Base-by-base conservation (phyloP, 768 basidiomycete species). In the Piloderma croceum region DNA sequence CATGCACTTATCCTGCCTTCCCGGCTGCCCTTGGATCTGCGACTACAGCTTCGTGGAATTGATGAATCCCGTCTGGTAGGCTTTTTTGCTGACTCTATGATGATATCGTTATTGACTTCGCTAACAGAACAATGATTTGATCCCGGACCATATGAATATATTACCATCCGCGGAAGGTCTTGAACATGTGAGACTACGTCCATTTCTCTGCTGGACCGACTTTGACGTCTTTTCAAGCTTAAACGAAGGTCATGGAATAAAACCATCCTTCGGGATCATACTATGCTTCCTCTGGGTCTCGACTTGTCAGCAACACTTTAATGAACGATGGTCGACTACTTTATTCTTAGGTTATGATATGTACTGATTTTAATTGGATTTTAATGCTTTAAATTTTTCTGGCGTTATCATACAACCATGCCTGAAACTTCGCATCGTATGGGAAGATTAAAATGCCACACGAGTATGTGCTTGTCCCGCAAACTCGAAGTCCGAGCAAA, bases 121-220 rank as follows among this genome's bases (percentile, higher is more conserved):
- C 45, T 47, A 39, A 12, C 49, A 76, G 76, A 76, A 78, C 19
- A 71, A 64, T 21, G 65, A 75, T 17, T 59, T 53, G 27, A 45
- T 75, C 22, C 84, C 84, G 7, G 77, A 86, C 46, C 82, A 89
- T 49, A 88, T 90, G 84, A 84, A 89, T 52, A 60, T 90, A 17
- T 52, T 90, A 11, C 69, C 81, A 7, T 64, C 63, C 9, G 36
- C 54, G 4, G 79, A 83, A 31, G 83, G 83, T 9, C 51, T 68
- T 13, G 62, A 63, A 25, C 81, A 87, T 56, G 87, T 87, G 49
- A 21, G n/a, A n/a, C n/a, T n/a, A n/a, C n/a, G 77, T 67, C 19
- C 11, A 36, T 27, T 40, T 20, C 24, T 27, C 36, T 36, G 34
- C 36, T 40, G 7, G 15, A 15, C 9, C 34, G 36, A 45, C 34